phyloP scores from a whole-genome alignment of 495 filamentous ascomycete genomes.

The Glarea lozoyensis region DNA sequence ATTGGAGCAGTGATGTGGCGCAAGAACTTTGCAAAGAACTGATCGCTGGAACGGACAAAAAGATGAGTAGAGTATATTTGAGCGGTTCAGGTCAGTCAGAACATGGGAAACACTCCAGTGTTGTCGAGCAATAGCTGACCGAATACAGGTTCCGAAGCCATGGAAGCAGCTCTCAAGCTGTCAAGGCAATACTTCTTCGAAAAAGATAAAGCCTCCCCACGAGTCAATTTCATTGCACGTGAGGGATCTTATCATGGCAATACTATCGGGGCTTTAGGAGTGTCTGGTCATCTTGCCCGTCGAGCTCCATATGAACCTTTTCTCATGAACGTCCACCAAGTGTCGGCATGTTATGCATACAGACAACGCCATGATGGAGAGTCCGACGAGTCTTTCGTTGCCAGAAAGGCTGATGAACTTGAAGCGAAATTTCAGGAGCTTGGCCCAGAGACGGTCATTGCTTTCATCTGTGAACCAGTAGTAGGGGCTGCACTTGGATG shows the following conservation, averaged over 20 bases:
- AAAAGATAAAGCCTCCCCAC: slow-evolving; percentile 32
- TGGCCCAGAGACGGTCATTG: slow-evolving; percentile 63
- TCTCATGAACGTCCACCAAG: slow-evolving; percentile 46
- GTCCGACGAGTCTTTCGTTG: slow-evolving; percentile 42
- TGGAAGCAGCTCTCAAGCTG: slow-evolving; percentile 57
- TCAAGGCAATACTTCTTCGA: slow-evolving; percentile 55
- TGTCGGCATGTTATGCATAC: slow-evolving; percentile 65
- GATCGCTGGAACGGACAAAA: slow-evolving; percentile 34
- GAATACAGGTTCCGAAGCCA: slow-evolving; percentile 59
- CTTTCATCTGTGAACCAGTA: slow-evolving; percentile 67
- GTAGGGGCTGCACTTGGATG: slow-evolving; percentile 54
- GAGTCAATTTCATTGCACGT: slow-evolving; percentile 55
- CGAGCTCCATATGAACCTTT: slow-evolving; percentile 60
- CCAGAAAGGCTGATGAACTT: slow-evolving; percentile 47
- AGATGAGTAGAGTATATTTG: slow-evolving; percentile 38
- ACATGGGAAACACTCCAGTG: too few relatives aligned
- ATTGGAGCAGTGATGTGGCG: slow-evolving; percentile 31
- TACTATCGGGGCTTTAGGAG: slow-evolving; percentile 56
- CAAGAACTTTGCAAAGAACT: slow-evolving; percentile 33
- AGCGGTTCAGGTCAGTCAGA: slow-evolving; percentile 50
- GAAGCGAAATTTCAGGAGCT: slow-evolving; percentile 66
- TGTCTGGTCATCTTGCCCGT: slow-evolving; percentile 54
- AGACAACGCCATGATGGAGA: slow-evolving; percentile 40
- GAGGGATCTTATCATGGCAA: slow-evolving; percentile 68
- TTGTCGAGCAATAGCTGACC: too few relatives aligned